A percentile compares a stretch with the other conserved stretches of the same genome.
phyloP scores from a whole-genome alignment of 805 yeast genomes.

The Candida nitratophila region DNA sequence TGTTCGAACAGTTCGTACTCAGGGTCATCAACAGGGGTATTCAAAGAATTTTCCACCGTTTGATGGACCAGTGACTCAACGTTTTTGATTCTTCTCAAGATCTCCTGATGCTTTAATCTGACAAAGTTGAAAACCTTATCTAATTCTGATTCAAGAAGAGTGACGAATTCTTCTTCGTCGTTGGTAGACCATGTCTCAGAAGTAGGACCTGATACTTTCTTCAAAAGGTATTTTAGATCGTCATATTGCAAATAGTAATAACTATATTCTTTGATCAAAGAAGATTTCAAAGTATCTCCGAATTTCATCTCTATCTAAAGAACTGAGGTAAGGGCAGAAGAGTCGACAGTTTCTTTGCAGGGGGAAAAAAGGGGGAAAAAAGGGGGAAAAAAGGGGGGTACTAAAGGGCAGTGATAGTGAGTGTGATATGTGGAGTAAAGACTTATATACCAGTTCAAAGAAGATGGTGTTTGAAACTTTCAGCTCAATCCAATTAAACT shows the following conservation, averaged over 20 bases:
- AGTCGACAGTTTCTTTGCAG: not conserved
- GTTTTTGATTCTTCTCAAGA: conserved; percentile 76
- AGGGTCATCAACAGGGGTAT: conserved; percentile 20
- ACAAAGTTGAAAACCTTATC: conserved; percentile 93
- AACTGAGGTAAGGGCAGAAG: not conserved
- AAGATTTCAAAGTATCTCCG: conserved; percentile 86
- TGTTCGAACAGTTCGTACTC: conserved; percentile 39
- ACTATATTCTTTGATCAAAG: conserved; percentile 83
- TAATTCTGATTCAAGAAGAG: conserved; percentile 68
- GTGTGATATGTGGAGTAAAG: too few species aligned
- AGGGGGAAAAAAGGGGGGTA: too few species aligned
- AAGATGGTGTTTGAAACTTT: too few species aligned
- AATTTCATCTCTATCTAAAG: conserved; percentile 61
- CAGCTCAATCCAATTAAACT: too few species aligned
- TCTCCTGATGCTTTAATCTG: conserved; percentile 80
- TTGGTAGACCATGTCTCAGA: conserved; percentile 66
- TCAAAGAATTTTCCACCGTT: conserved; percentile 38
- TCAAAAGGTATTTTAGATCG: conserved; percentile 76
- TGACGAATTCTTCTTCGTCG: conserved; percentile 76
- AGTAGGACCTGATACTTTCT: conserved; percentile 44
- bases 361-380: too few species aligned
- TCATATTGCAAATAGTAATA: conserved; percentile 90
- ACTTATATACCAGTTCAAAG: too few species aligned
- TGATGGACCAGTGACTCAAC: conserved; percentile 65
- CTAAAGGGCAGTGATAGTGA: too few species aligned